Evolutionary conservation across 192 early-diverging fungal species (phyloP), one percentile per base, ranked within the genome.

Genomic region (Coemansia brasiliensis): DNA sequence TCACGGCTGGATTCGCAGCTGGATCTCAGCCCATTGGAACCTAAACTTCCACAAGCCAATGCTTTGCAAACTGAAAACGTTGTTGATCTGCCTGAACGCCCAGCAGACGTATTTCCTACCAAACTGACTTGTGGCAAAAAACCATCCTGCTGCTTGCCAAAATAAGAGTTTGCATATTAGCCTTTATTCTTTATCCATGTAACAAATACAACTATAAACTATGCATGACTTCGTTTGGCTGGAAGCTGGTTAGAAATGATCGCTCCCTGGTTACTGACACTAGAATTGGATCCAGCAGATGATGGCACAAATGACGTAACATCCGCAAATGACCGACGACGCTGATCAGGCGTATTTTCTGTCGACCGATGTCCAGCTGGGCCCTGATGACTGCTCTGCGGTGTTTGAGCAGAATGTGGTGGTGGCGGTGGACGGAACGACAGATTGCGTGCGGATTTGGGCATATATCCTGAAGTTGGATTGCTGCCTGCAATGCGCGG

Each of bases 281-380:
- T 20, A 4, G 45, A 20, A 22, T 6, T 9, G 22, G 43, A 27
- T 3, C 40, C 54, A 7, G 56, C 55, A 38, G 65, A 48, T 16
- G 72, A 43, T 3, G 65, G 61, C 32, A 57, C 41, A 25, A 75
- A 75, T 4, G 67, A 44, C 17, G 57, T 48, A 43, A 69, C 45
- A 20, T 68, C 67, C 3, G 67, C 67, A 65, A 75, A 75, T 10
- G 65, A 75, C 29, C 61, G 65, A 7, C 55, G 64, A n/a, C 58
- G 51, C 11, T 18, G 17, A 16, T 54, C 6, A 6, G 42, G 16
- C 45, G 41, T 55, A 16, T 54, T 29, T 46, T 45, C 43, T 2
- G 43, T 44, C 45, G 48, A 21, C 5, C 16, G 37, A 26, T 21
- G 40, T 0, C 17, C 46, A 17, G 32, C 39, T 3, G 21, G 24